Evolutionary conservation across 345 rosid genomes (phyloP).

Genomic region (Schrenkiella parvula): DNA sequence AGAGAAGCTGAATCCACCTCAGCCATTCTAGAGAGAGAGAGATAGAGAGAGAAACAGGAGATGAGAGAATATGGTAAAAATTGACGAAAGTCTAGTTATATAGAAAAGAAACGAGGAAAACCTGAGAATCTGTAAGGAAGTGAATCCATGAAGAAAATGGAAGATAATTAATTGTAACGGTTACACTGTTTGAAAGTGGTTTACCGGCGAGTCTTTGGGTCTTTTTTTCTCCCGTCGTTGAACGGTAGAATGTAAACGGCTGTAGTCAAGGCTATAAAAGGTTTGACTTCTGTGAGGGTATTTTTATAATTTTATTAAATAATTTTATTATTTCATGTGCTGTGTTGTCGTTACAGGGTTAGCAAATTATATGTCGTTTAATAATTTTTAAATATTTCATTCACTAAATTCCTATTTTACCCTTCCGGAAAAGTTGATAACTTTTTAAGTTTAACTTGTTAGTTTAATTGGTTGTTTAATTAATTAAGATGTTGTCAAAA

Average conservation of each 20-base stretch:
- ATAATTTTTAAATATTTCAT: not conserved
- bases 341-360: not conserved
- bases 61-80: not conserved
- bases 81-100: constrained; percentile 6
- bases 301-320: not conserved
- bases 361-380: not conserved
- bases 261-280: not conserved
- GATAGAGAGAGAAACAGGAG: not conserved
- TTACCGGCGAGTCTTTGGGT: not conserved
- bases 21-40: constrained; percentile 19
- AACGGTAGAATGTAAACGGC: not conserved
- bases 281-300: not conserved
- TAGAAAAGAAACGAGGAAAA: not conserved
- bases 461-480: no score
- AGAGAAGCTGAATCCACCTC: constrained; percentile 34
- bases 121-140: constrained; percentile 5
- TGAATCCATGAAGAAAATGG: not conserved
- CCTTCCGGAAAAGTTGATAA: not conserved
- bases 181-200: not conserved
- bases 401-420: not conserved
- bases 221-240: not conserved
- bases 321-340: not conserved
- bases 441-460: not conserved
- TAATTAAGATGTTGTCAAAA: no score
- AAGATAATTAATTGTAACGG: not conserved